Evolutionary conservation across 2,329 filamentous ascomycete genomes (phyloP).

Genomic region (Fusarium graminum): DNA sequence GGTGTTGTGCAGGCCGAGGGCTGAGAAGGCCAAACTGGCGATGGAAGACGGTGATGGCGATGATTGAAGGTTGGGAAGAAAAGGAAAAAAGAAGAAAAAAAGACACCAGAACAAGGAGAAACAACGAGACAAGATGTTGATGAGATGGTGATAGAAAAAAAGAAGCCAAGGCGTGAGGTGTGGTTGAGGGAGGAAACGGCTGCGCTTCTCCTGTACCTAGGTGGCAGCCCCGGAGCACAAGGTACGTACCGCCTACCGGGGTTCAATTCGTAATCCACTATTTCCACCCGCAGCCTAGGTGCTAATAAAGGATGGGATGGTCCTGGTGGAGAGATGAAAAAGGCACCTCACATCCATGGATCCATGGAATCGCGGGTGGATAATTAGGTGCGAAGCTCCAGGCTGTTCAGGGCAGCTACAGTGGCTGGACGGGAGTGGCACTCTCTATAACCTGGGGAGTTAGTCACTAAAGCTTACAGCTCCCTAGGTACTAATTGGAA

Average conservation of each 20-base stretch:
- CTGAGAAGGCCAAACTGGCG: conserved; percentile 44
- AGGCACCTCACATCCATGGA: not conserved
- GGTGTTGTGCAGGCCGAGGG: conserved; percentile 43
- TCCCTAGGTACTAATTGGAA: not conserved
- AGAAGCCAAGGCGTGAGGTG: conserved; percentile 44
- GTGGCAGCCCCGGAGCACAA: conserved; percentile 12
- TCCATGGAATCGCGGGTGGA: too few relatives aligned
- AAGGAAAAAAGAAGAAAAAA: conserved; percentile 43
- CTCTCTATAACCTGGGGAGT: not conserved
- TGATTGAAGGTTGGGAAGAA: conserved; percentile 38
- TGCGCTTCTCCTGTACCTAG: conserved; percentile 11
- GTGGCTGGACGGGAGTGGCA: conserved; percentile 15
- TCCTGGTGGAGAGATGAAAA: conserved; percentile 13
- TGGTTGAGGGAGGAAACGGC: conserved; percentile 39
- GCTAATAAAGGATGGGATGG: conserved; percentile 35
- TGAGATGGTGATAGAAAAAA: conserved; percentile 48
- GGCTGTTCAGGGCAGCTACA: conserved; percentile 8
- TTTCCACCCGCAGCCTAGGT: not conserved
- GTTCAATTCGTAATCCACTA: conserved; percentile 22
- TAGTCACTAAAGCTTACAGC: not conserved
- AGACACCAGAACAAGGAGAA: conserved; percentile 49
- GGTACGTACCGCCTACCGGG: conserved; percentile 34
- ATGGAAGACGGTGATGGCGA: conserved; percentile 50
- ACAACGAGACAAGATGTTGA: conserved; percentile 44
- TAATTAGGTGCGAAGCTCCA: too few relatives aligned